Conservation (phyloP, 306 rosid genomes). For the Trifolium subterraneum region DNA sequence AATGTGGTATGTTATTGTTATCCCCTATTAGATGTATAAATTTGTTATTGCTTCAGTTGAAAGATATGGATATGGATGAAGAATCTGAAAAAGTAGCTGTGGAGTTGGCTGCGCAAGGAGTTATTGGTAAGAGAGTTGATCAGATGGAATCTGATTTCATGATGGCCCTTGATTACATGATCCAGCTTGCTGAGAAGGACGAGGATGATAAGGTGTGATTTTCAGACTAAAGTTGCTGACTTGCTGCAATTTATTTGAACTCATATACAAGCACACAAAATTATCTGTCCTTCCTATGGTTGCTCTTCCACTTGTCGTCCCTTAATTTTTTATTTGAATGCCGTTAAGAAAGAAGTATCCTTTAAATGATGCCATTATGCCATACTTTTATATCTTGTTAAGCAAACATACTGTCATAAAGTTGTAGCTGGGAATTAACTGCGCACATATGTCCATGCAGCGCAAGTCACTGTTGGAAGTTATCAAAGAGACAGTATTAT, state of each 20-base stretch:
- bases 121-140: slow-evolving; percentile 94
- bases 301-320: slow-evolving; percentile 5
- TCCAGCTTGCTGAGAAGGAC: slow-evolving; percentile 78
- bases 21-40: background rate
- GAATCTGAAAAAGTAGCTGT: slow-evolving; percentile 93
- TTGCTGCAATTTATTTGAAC: background rate
- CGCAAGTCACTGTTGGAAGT: slow-evolving; percentile 88
- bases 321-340: slow-evolving; percentile 15
- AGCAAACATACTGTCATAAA: slow-evolving; percentile 9
- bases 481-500: slow-evolving; percentile 90
- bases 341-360: slow-evolving; percentile 9
- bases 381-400: slow-evolving; percentile 12
- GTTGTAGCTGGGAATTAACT: slow-evolving; percentile 29
- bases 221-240: slow-evolving; percentile 24
- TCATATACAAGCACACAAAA: no score
- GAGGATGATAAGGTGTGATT: slow-evolving; percentile 78
- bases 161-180: slow-evolving; percentile 96
- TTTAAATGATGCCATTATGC: slow-evolving; percentile 16
- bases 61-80: slow-evolving; percentile 85
- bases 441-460: slow-evolving; percentile 50
- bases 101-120: slow-evolving; percentile 97
- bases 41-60: slow-evolving; percentile 60
- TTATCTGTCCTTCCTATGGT: background rate
- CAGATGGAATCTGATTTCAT: slow-evolving; percentile 92
- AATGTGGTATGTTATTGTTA: background rate